Evolutionary conservation across 208 protist genomes (phyloP).

Genomic region (Trypanosoma vivax): DNA sequence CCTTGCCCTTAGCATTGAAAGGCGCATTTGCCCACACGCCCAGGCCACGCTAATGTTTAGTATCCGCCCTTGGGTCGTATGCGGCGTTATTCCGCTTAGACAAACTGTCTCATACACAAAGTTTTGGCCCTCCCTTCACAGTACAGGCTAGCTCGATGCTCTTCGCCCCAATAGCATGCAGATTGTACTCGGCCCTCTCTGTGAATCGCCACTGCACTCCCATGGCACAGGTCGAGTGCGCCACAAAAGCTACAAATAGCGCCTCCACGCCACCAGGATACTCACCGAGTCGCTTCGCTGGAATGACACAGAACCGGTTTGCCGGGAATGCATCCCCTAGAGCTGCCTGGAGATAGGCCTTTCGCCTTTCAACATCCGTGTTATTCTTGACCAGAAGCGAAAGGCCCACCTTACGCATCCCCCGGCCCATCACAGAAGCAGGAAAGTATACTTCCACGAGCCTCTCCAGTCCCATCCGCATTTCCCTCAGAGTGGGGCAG

Average conservation of each 20-base stretch:
- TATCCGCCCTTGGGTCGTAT: too few species aligned
- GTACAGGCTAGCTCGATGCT: conserved; percentile 58
- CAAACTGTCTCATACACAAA: too few species aligned
- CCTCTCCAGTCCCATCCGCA: conserved; percentile 42
- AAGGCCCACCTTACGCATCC: conserved; percentile 20
- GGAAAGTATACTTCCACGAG: conserved; percentile 59
- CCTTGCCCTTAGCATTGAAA: too few species aligned
- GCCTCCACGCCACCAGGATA: conserved; percentile 23
- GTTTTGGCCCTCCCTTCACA: too few species aligned
- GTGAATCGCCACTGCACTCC: conserved; percentile 50
- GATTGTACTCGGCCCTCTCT: conserved; percentile 50
- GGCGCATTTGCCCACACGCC: too few species aligned
- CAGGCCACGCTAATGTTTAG: too few species aligned
- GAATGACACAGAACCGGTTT: conserved; percentile 74
- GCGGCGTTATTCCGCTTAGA: too few species aligned
- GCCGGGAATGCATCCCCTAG: conserved; percentile 50
- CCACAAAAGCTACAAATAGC: conserved; percentile 42
- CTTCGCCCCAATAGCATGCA: conserved; percentile 53
- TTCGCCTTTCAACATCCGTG: conserved; percentile 65
- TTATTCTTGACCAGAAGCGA: conserved; percentile 82
- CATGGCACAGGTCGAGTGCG: conserved; percentile 74
- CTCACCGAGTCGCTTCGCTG: conserved; percentile 15
- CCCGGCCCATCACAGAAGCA: not conserved
- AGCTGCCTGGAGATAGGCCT: conserved; percentile 30
- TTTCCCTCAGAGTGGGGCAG: conserved; percentile 72